A percentile compares a stretch with the other conserved stretches of the same genome.
Conservation (phyloP, 805 yeast genomes). For the Kluyveromyces wickerhamii region DNA sequence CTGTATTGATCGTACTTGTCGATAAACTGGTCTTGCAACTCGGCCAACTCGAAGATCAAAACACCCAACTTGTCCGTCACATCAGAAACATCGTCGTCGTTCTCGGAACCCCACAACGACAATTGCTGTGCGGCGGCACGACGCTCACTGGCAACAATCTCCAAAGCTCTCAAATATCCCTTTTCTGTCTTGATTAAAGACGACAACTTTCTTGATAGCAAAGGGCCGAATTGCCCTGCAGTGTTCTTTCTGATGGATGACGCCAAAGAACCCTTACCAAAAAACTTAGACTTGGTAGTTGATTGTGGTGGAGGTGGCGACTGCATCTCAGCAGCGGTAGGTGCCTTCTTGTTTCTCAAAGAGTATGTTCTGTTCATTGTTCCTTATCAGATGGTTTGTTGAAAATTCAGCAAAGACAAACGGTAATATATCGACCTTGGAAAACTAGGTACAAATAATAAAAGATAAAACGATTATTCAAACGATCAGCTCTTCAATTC, state of each 20-base stretch:
- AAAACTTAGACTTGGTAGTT: slow-evolving; percentile 75
- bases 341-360: slow-evolving; percentile 89
- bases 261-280: slow-evolving; percentile 66
- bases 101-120: slow-evolving; percentile 80
- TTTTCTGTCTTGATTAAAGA: slow-evolving; percentile 75
- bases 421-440: too few species aligned
- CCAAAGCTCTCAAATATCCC: slow-evolving; percentile 72
- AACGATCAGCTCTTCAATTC: too few species aligned
- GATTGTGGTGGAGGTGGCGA: slow-evolving; percentile 93
- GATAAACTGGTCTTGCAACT: slow-evolving; percentile 78
- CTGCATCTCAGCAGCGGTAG: slow-evolving; percentile 92
- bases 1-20: slow-evolving; percentile 83
- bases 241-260: slow-evolving; percentile 59
- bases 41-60: slow-evolving; percentile 73
- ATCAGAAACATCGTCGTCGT: slow-evolving; percentile 80
- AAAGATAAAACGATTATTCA: too few species aligned
- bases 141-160: slow-evolving; percentile 68
- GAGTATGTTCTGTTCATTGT: slow-evolving; percentile 97
- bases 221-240: slow-evolving; percentile 79
- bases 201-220: slow-evolving; percentile 64
- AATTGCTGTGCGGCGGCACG: slow-evolving; percentile 76
- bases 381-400: too few species aligned
- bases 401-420: too few species aligned
- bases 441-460: too few species aligned
- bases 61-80: slow-evolving; percentile 85